Conservation (phyloP, 306 rosid species). For the Quillaja saponaria region DNA sequence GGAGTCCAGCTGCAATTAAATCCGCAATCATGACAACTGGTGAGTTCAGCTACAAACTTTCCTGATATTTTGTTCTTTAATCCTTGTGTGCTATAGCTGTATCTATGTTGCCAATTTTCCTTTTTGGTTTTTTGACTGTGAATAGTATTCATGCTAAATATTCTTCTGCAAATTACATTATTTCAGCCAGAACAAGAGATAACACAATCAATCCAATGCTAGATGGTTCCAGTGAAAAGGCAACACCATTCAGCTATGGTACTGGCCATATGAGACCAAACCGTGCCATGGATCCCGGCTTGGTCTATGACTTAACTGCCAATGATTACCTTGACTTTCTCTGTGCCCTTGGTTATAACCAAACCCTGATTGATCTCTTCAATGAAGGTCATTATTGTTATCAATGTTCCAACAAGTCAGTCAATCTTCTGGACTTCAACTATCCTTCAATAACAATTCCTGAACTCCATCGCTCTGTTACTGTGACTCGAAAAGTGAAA, state of each 20-base stretch:
- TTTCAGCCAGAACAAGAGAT: slow-evolving; percentile 57
- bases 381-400: slow-evolving; percentile 15
- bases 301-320: slow-evolving; percentile 60
- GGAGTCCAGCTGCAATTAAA: slow-evolving; percentile 68
- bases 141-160: background rate
- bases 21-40: slow-evolving; percentile 74
- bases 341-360: slow-evolving; percentile 51
- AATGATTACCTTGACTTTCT: slow-evolving; percentile 65
- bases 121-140: background rate
- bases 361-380: slow-evolving; percentile 27
- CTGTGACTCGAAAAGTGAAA: slow-evolving; percentile 49
- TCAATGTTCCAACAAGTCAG: slow-evolving; percentile 32
- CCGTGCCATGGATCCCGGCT: slow-evolving; percentile 74
- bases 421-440: slow-evolving; percentile 55
- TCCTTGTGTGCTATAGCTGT: background rate
- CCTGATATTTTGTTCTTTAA: background rate
- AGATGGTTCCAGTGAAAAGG: slow-evolving; percentile 23
- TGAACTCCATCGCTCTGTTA: slow-evolving; percentile 37
- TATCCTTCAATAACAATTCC: slow-evolving; percentile 68
- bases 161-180: background rate
- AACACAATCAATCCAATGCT: slow-evolving; percentile 48
- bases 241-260: slow-evolving; percentile 57
- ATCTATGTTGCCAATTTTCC: too few species aligned
- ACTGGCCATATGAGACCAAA: slow-evolving; percentile 69
- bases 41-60: slow-evolving; percentile 1